phyloP scores from a whole-genome alignment of 2,329 filamentous ascomycete species.

The Beauveria caledonica region DNA sequence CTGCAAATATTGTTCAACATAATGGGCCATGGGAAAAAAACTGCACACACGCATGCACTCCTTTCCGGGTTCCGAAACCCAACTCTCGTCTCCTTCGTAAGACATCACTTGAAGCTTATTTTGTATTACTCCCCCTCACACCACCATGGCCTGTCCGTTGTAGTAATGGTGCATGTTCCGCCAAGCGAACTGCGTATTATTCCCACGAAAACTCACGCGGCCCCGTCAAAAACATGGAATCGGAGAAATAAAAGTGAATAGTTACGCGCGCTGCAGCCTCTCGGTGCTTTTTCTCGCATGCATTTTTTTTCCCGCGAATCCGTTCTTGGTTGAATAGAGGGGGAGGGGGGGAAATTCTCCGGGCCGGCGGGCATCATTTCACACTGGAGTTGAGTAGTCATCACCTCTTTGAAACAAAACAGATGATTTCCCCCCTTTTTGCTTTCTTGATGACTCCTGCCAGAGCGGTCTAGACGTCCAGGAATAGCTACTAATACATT shows the following conservation, averaged over 20 bases:
- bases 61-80: constrained; percentile 5
- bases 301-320: too few relatives aligned
- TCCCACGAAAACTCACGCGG: neutral
- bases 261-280: too few relatives aligned
- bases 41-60: neutral
- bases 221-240: too few relatives aligned
- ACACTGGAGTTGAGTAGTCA: too few relatives aligned
- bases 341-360: too few relatives aligned
- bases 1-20: too few relatives aligned
- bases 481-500: neutral
- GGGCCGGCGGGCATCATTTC: too few relatives aligned
- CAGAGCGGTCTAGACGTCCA: neutral
- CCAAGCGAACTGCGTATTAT: neutral
- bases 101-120: constrained; percentile 10
- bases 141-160: neutral
- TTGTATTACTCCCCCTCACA: constrained; percentile 6
- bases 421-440: neutral
- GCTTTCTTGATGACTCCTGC: neutral
- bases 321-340: too few relatives aligned
- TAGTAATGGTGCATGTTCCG: constrained; percentile 9
- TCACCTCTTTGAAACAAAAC: too few relatives aligned
- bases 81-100: neutral
- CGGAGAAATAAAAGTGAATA: too few relatives aligned
- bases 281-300: too few relatives aligned
- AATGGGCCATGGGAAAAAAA: too few relatives aligned